Conservation (phyloP, 352 stramenopile genomes). For the Phytophthora sansomeana region DNA sequence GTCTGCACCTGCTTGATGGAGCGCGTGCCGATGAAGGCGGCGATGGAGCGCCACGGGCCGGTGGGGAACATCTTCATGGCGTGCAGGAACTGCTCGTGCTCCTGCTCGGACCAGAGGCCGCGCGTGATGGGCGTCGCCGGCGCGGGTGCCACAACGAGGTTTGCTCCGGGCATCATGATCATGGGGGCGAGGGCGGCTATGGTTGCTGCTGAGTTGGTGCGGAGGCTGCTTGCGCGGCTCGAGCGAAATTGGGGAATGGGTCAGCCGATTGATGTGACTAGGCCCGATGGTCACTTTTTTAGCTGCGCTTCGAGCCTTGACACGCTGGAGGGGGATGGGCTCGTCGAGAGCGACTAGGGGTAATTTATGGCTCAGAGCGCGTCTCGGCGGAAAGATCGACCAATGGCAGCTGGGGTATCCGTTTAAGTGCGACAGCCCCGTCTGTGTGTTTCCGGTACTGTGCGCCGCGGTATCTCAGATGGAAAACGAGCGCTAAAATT, state of each 20-base stretch:
- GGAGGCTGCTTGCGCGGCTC: slow-evolving; percentile 29
- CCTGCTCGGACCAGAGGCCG: slow-evolving; percentile 76
- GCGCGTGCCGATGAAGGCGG: slow-evolving; percentile 76
- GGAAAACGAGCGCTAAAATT: slow-evolving; percentile 35
- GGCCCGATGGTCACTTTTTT: slow-evolving; percentile 37
- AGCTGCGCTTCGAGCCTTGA: slow-evolving; percentile 32
- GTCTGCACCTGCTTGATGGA: slow-evolving; percentile 88
- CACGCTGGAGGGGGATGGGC: slow-evolving; percentile 35
- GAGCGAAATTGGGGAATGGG: slow-evolving; percentile 50
- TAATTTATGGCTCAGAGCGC: slow-evolving; percentile 42
- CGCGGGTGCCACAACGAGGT: slow-evolving; percentile 26
- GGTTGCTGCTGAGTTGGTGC: slow-evolving; percentile 18
- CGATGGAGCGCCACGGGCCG: slow-evolving; percentile 79
- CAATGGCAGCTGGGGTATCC: slow-evolving; percentile 44
- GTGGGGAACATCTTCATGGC: slow-evolving; percentile 85
- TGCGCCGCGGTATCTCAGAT: slow-evolving; percentile 35
- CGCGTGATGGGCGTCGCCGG: slow-evolving; percentile 52
- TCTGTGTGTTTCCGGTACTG: slow-evolving; percentile 39
- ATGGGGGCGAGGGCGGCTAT: slow-evolving; percentile 22
- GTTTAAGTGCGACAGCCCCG: slow-evolving; percentile 17
- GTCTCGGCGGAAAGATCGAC: slow-evolving; percentile 30
- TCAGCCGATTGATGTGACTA: slow-evolving; percentile 41
- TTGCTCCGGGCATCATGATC: slow-evolving; percentile 42
- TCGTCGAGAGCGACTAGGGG: slow-evolving; percentile 24
- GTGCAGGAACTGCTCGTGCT: slow-evolving; percentile 86